Evolutionary conservation across 257 asterid species (phyloP).

Genomic region (Solanum appendiculatum): DNA sequence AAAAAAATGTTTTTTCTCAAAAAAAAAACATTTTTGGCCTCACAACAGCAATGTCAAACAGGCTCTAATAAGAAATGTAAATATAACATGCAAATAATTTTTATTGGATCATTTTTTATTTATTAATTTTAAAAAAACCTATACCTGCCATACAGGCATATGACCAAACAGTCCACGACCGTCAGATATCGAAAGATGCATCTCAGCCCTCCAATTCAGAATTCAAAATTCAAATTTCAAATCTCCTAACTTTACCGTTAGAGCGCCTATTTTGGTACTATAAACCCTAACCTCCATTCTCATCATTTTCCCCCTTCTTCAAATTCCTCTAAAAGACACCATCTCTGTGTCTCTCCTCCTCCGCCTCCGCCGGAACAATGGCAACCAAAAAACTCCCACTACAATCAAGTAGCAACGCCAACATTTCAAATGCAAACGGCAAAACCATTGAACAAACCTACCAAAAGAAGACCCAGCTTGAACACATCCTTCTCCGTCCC

Average conservation of each 20-base stretch:
- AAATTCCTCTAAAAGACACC: constrained; percentile 17
- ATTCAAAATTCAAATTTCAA: constrained; percentile 16
- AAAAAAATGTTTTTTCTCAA: too few relatives aligned
- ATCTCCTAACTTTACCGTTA: not conserved
- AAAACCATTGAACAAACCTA: constrained; percentile 87
- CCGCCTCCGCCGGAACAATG: constrained; percentile 25
- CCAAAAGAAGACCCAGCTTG: constrained; percentile 95
- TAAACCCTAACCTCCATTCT: not conserved
- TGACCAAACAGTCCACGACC: not conserved
- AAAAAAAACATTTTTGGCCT: too few relatives aligned
- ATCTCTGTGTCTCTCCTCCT: constrained; percentile 6
- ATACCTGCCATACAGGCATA: not conserved
- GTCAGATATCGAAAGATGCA: not conserved
- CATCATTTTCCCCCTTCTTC: not conserved
- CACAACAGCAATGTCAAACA: too few relatives aligned
- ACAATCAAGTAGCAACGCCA: constrained; percentile 71
- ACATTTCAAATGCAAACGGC: constrained; percentile 21
- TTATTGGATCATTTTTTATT: too few relatives aligned
- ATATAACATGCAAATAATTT: too few relatives aligned
- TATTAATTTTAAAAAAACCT: too few relatives aligned
- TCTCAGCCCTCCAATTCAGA: constrained; percentile 16
- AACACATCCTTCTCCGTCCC: constrained; percentile 94
- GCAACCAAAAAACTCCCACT: constrained; percentile 46
- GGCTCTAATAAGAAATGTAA: too few relatives aligned
- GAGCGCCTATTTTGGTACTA: not conserved